Conservation (phyloP, 495 filamentous ascomycete species). For the Viridothelium virens region DNA sequence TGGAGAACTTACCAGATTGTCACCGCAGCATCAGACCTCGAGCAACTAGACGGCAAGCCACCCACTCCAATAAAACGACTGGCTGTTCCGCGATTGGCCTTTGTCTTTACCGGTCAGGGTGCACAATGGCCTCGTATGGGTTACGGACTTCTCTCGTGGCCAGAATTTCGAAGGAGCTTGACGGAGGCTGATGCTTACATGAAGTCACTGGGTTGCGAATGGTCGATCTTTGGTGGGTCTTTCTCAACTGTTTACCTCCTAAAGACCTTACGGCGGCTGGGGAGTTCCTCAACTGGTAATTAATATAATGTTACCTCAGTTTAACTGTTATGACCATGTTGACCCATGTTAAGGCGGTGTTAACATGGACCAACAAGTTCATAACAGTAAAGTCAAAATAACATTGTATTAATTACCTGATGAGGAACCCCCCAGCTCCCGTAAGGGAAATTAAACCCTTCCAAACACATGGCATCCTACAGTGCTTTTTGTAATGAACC, state of each 20-base stretch:
- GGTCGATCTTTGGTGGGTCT: background rate
- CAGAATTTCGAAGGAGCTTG: background rate
- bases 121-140: conserved; percentile 42
- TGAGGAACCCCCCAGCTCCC: no score
- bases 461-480: no score
- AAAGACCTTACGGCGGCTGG: no score
- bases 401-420: no score
- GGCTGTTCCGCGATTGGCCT: background rate
- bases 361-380: no score
- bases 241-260: background rate
- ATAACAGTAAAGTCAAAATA: no score
- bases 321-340: no score
- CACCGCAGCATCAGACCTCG: background rate
- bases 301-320: no score
- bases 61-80: background rate
- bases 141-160: background rate
- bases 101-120: conserved; percentile 43
- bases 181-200: background rate
- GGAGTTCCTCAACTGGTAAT: no score
- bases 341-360: no score
- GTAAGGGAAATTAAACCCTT: no score
- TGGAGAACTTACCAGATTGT: background rate
- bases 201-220: background rate
- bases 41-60: background rate
- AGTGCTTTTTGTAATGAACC: no score